These are phyloP conservation scores for Malus asiatica DNA, from an alignment of 306 rosid species.

Conservation along the genomic window DNA sequence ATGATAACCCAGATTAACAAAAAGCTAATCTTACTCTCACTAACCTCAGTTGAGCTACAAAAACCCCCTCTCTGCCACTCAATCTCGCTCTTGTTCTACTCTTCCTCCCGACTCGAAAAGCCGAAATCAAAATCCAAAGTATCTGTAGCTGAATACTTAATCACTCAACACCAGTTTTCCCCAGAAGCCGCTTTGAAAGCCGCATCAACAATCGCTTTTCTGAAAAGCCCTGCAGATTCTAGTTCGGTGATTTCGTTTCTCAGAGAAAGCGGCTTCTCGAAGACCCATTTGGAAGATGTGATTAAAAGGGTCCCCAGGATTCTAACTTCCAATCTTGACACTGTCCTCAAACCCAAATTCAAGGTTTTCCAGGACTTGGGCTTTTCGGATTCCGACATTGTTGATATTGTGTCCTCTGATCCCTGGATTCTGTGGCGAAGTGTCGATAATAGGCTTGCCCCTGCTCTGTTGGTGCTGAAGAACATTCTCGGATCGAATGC, in stretches of 20 bases:
- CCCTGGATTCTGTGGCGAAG: constrained; percentile 22
- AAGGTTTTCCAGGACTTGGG: constrained; percentile 29
- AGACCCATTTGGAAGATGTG: constrained; percentile 23
- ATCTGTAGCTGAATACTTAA: constrained; percentile 12
- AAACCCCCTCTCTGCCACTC: constrained; percentile 1
- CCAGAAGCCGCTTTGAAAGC: constrained; percentile 20
- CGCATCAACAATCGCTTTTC: background rate
- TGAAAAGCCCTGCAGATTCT: constrained; percentile 9
- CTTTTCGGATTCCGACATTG: constrained; percentile 16
- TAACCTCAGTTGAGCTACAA: background rate
- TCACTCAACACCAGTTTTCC: constrained; percentile 26
- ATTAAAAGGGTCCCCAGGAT: constrained; percentile 4
- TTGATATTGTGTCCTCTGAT: constrained; percentile 13
- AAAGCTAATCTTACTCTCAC: background rate
- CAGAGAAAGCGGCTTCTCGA: constrained; percentile 17
- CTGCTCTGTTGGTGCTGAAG: constrained; percentile 20
- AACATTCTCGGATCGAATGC: constrained; percentile 19
- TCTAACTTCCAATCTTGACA: constrained; percentile 14
- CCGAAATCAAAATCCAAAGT: background rate
- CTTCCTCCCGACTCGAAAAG: background rate
- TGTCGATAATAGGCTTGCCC: constrained; percentile 5
- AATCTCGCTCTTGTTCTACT: constrained; percentile 9
- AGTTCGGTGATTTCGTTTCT: constrained; percentile 20
- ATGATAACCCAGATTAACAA: constrained; percentile 2
- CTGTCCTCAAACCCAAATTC: constrained; percentile 25